These are phyloP conservation scores for Camellia lanceoleosa DNA, from an alignment of 148 eudicot genomes.

Conservation along the genomic window DNA sequence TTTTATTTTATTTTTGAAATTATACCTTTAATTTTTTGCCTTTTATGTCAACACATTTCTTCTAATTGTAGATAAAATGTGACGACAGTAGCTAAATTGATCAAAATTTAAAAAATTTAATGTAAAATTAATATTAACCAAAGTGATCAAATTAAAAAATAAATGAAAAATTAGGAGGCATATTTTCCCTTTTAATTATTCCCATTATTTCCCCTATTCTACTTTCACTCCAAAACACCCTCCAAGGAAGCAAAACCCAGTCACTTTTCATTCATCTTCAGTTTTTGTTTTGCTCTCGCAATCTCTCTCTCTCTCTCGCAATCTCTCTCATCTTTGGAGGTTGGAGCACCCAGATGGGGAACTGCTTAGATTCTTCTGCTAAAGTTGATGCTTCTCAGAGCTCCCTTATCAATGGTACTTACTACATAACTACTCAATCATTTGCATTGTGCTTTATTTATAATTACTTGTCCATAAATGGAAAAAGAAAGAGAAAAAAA, in stretches of 20 bases:
- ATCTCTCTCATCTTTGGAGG: conserved; percentile 10
- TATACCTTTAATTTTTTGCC: too few relatives aligned
- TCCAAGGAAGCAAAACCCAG: not conserved
- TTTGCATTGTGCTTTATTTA: not conserved
- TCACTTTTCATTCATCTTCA: not conserved
- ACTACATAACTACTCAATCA: conserved; percentile 7
- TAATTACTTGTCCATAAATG: not conserved
- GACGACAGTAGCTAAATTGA: too few relatives aligned
- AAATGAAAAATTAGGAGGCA: too few relatives aligned
- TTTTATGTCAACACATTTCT: too few relatives aligned
- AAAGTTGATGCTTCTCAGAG: conserved; percentile 60
- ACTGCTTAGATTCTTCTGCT: conserved; percentile 75
- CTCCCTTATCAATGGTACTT: conserved; percentile 51
- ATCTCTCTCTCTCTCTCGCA: not conserved
- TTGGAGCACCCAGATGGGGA: conserved; percentile 53
- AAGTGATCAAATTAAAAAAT: too few relatives aligned
- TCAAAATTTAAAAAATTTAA: too few relatives aligned
- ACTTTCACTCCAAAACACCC: not conserved
- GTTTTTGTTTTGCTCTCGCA: conserved; percentile 29
- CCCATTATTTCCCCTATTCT: not conserved
- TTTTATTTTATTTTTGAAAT: too few relatives aligned
- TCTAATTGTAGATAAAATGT: too few relatives aligned
- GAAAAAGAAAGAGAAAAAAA: too few relatives aligned
- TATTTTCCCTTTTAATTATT: too few relatives aligned
- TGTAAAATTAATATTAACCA: too few relatives aligned